Base-by-base conservation (phyloP, 305 asterid genomes). In the Striga hermonthica region DNA sequence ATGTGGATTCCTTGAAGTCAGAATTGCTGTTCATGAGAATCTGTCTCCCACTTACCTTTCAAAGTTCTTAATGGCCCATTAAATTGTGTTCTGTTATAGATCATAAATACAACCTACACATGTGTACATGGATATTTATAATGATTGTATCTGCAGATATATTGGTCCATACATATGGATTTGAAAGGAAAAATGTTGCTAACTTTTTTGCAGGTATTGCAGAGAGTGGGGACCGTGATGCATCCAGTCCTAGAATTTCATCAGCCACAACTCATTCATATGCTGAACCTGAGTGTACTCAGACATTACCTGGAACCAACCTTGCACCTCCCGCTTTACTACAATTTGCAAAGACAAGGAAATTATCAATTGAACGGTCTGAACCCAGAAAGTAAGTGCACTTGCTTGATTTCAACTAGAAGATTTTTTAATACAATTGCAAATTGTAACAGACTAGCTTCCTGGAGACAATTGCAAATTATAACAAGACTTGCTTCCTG, bases 321-420 rank as follows among this genome's bases (percentile, higher is more conserved):
- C 65, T 81, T 58, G 65, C 91, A 40, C 82, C 91, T 62, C 84
- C 90, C 28, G 81, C 96, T n/a, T 65, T 88, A 76, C 86, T 88
- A 52, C 98, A 91, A 77, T 91, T 86, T 79, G 95, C 98, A 7
- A 94, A 94, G 79, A 79, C 97, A 34, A 79, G 98, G 72, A 94
- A 91, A 82, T 78, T 91, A 79, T 88, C 98, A 66, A 72, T 68
- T 44, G 97, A 91, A 78, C 97, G 94, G 57, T 80, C 96, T 62
- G 98, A 91, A 66, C 91, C 97, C 63, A 84, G 94, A 81, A 91
- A 81, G 99, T 91, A 83, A 77, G 95, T 79, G 48, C 62, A 6
- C 64, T n/a, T 22, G 0, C 12, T 0, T 22, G 31, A 44, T 57
- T 40, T 57, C 31, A 31, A 57, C 36, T n/a, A 9, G 4, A 54